These are phyloP conservation scores for Multifurca ochricompacta DNA, from an alignment of 768 basidiomycete genomes.

Conservation along the genomic window DNA sequence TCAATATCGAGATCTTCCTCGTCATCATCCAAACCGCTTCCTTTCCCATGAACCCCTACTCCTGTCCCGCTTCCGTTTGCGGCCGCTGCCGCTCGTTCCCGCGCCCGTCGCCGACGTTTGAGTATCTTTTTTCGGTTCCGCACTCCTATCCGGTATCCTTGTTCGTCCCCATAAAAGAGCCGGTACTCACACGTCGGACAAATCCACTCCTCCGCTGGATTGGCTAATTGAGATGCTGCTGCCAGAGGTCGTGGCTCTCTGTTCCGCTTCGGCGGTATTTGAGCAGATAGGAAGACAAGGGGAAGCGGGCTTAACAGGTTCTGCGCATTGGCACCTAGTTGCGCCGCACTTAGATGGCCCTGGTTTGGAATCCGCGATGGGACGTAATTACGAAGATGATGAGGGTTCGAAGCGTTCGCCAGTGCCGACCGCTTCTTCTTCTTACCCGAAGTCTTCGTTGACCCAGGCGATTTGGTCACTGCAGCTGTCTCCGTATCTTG, in stretches of 20 bases:
- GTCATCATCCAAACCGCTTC: constrained; percentile 20
- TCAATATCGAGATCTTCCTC: constrained; percentile 17
- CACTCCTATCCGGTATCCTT: constrained; percentile 55
- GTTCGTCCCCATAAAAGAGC: constrained; percentile 82
- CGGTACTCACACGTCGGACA: constrained; percentile 92
- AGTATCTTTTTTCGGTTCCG: constrained; percentile 74
- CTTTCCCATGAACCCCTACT: constrained; percentile 28
- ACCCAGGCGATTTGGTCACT: constrained; percentile 24
- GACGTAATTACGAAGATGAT: constrained; percentile 91
- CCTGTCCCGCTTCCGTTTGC: constrained; percentile 41
- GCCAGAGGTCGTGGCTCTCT: constrained; percentile 24
- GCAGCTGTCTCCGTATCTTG: constrained; percentile 32
- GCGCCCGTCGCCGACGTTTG: constrained; percentile 57
- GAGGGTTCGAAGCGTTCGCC: constrained; percentile 91
- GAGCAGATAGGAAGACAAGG: constrained; percentile 58
- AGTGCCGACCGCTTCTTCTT: constrained; percentile 92
- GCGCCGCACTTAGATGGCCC: constrained; percentile 32
- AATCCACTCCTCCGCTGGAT: constrained; percentile 82
- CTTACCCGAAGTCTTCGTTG: constrained; percentile 38
- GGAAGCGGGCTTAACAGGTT: constrained; percentile 52
- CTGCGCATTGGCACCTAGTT: constrained; percentile 36
- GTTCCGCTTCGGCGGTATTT: constrained; percentile 46
- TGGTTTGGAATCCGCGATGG: constrained; percentile 65
- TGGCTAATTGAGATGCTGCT: constrained; percentile 34
- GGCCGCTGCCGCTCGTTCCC: constrained; percentile 56